Conservation (phyloP, 129 eudicot genomes). For the Pulicaria dysenterica region DNA sequence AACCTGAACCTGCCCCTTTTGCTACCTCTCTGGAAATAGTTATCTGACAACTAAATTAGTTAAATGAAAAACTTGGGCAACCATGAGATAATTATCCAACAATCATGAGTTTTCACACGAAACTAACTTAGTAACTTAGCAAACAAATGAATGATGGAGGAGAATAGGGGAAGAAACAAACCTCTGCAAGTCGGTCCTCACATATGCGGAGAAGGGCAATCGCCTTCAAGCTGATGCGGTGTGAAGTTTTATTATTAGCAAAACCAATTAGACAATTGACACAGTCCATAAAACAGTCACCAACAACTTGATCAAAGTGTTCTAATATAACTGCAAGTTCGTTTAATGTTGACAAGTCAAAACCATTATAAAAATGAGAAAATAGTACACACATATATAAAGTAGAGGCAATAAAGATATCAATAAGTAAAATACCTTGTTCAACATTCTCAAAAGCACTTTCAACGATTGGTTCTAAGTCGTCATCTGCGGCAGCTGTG, state of each 20-base stretch:
- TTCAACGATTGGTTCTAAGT: conserved; percentile 87
- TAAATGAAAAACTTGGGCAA: neutral
- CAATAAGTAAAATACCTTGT: conserved; percentile 59
- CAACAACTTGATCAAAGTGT: conserved; percentile 98
- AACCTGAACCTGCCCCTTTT: neutral
- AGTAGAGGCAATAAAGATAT: neutral
- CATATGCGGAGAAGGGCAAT: conserved; percentile 98
- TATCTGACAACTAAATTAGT: neutral
- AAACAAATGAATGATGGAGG: neutral
- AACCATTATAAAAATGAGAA: conserved; percentile 10
- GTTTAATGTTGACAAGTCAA: conserved; percentile 31
- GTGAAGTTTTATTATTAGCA: conserved; percentile 95
- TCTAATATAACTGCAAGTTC: conserved; percentile 82
- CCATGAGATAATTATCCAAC: neutral
- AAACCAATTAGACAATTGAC: conserved; percentile 96
- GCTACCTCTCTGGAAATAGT: neutral
- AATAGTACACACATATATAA: neutral
- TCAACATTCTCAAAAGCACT: conserved; percentile 99
- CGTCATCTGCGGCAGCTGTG: conserved; percentile 98
- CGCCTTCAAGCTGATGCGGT: conserved; percentile 93
- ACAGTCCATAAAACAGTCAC: conserved; percentile 97
- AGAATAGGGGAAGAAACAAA: conserved; percentile 31
- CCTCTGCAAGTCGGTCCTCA: conserved; percentile 99
- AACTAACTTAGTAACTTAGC: neutral
- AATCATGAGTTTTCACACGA: neutral